Evolutionary conservation across 805 yeast genomes (phyloP).

Genomic region (Cyberlindnera saturnus): DNA sequence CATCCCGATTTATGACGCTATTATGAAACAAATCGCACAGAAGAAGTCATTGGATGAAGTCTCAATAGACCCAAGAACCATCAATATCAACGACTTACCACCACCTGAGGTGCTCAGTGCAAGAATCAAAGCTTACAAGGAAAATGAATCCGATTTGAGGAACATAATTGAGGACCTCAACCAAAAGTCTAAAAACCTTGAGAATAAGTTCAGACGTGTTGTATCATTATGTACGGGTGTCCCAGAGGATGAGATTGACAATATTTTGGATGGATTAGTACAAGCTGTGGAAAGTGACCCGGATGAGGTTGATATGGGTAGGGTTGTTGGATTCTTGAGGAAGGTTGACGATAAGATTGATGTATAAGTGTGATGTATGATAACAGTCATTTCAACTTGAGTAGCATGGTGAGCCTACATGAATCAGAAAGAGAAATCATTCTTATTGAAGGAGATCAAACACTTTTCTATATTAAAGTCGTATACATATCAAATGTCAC

Average conservation of each 20-base stretch:
- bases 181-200: slow-evolving; percentile 50
- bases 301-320: slow-evolving; percentile 53
- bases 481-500: background rate
- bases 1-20: slow-evolving; percentile 48
- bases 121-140: slow-evolving; percentile 71
- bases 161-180: slow-evolving; percentile 47
- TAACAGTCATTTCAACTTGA: no score
- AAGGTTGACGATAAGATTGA: slow-evolving; percentile 32
- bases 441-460: background rate
- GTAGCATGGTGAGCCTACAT: no score
- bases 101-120: slow-evolving; percentile 54
- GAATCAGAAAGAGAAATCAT: no score
- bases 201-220: slow-evolving; percentile 78
- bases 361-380: background rate
- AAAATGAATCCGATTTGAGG: slow-evolving; percentile 55
- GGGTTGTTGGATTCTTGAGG: slow-evolving; percentile 49
- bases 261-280: slow-evolving; percentile 73
- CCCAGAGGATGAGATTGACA: slow-evolving; percentile 73
- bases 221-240: slow-evolving; percentile 89
- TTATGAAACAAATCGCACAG: slow-evolving; percentile 35
- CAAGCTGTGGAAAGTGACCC: slow-evolving; percentile 89
- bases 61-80: slow-evolving; percentile 10
- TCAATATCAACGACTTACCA: slow-evolving; percentile 27
- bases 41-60: slow-evolving; percentile 24
- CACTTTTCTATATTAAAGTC: background rate